Evolutionary conservation across 306 rosid genomes (phyloP), one percentile per base, ranked within the genome.

Genomic region (Inga leiocalycina): DNA sequence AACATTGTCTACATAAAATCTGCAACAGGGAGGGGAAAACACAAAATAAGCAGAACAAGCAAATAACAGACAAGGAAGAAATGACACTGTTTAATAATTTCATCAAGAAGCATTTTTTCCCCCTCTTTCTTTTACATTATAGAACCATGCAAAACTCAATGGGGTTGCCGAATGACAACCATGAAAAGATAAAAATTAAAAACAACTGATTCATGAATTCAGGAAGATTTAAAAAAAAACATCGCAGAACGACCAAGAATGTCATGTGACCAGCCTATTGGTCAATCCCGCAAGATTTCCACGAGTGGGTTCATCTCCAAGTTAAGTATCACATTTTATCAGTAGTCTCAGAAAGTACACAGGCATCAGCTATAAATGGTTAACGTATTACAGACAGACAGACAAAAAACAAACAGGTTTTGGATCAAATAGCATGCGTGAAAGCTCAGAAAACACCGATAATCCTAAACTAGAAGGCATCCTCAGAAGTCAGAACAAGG

Each of bases 1-100:
- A 84, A 91, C 75, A 76, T 91, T 85, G 86, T 96, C 99, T 20
- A 93, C 94, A 79, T 88, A 93, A 87, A 96, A 96, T 90, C 99
- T 93, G 85, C 88, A 89, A n/a, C 37, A 64, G 30, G 46, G 14
- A 66, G n/a, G 4, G 20, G 54, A 34, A 39, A 71, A 59, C 30
- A 80, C 52, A 32, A 41, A 46, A 71, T 41, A 46, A 77, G 17
- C 48, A 77, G 41, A 80, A 74, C 74, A 76, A 79, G 17, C 69
- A 16, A 13, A 64, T 8, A 64, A 4, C 20, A 34, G 15, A 15
- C 32, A 34, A 32, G 16, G 22, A 34, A 14, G 35, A 30, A 34
- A 32, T 34, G 14, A 34, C 15, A 66, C 16, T 7, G 45, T 73
- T 54, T 22, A 13, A 39, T 7, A 35, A 80, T 66, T 51, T 84